Percentiles rank a stretch among this genome's conserved stretches.
Conservation (phyloP, 2,329 filamentous ascomycete species). For the Zasmidium cellare region DNA sequence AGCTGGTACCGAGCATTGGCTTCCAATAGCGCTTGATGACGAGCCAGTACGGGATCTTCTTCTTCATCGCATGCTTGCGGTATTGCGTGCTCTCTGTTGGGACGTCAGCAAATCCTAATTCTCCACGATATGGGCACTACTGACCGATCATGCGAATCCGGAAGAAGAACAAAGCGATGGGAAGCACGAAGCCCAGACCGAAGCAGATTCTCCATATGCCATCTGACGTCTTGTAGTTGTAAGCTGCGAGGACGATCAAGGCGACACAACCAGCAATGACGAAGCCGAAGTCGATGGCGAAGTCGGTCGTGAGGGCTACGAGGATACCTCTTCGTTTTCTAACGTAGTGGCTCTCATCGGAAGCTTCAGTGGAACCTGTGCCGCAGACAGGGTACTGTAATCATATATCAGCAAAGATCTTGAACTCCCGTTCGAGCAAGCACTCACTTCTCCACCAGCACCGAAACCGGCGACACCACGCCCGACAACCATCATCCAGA, state of each 20-base stretch:
- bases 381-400: constrained; percentile 12
- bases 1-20: constrained; percentile 65
- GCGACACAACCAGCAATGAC: constrained; percentile 77
- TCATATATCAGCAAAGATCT: neutral
- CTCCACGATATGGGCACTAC: neutral
- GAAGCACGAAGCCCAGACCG: constrained; percentile 74
- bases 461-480: constrained; percentile 43
- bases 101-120: constrained; percentile 33
- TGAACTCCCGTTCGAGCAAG: neutral
- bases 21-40: constrained; percentile 68
- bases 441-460: constrained; percentile 37
- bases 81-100: constrained; percentile 68
- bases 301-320: constrained; percentile 23
- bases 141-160: constrained; percentile 63
- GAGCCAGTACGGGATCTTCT: constrained; percentile 48
- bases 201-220: constrained; percentile 81
- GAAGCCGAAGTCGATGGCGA: constrained; percentile 72
- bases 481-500: constrained; percentile 55
- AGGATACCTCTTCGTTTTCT: constrained; percentile 23
- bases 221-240: constrained; percentile 55
- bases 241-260: constrained; percentile 50
- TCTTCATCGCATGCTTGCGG: constrained; percentile 67
- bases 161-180: constrained; percentile 66
- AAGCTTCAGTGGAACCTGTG: constrained; percentile 19
- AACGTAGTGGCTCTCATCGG: constrained; percentile 19